Base-by-base conservation (phyloP, 2,329 filamentous ascomycete species). In the Ceratocystis lukuohia region DNA sequence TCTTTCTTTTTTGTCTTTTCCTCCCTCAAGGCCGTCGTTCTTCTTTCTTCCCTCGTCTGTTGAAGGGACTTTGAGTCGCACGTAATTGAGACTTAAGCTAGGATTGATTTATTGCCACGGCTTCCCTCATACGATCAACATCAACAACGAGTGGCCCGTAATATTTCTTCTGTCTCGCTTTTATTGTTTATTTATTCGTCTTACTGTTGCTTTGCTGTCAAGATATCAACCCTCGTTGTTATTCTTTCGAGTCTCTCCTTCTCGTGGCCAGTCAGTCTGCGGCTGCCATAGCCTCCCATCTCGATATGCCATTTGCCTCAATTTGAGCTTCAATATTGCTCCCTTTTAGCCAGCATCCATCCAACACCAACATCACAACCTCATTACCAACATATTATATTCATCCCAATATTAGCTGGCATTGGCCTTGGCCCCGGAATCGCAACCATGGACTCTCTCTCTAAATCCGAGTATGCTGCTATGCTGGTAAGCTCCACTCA, bases 391-490 rank as follows among this genome's bases (percentile, higher is more conserved):
- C 33, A n/a, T 17, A 41, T n/a, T 22, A 44, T 12, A 63, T 25
- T 45, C 15, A 28, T 45, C 5, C 46, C 20, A 28, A 6, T 28
- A 15, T 57, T 30, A 41, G 37, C 53, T 28, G 25, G 12, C 20
- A 46, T 17, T 12, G 30, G 20, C 10, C 7, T 61, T 6, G 37
- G 22, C 61, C 17, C 37, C n/a, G 53, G 12, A 57, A 74, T 72
- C 71, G 87, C 87, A 71, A 76, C 73, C 73, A 90, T 90, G 85
- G 87, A 89, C 68, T 87, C 87, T 73, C 83, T 93, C 74, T 87
- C 89, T 75, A 85, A 91, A 77, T 82, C 88, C 76, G 93, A 96
- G 77, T 97, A 97, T 81, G 91, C 93, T 76, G 87, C 86, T 72
- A 87, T 97, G 84, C 87, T 96, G 87, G 93, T 96, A 82, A 81